These are phyloP conservation scores for Trametes meyenii DNA, from an alignment of 768 basidiomycete species.

Conservation along the genomic window DNA sequence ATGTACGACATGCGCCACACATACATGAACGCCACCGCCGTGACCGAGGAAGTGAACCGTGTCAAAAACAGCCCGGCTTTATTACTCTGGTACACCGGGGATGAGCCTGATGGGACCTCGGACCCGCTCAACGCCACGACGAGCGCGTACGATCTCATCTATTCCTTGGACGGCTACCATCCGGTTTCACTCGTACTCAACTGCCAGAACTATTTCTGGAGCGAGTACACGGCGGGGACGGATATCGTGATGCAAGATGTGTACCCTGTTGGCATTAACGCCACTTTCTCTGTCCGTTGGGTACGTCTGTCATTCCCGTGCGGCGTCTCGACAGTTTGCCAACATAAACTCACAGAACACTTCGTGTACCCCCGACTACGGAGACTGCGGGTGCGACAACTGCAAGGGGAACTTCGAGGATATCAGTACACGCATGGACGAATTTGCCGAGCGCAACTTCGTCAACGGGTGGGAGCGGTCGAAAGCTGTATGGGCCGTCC, in stretches of 20 bases:
- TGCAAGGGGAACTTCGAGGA: slow-evolving; percentile 72
- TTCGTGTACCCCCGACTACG: slow-evolving; percentile 63
- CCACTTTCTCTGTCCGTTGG: slow-evolving; percentile 64
- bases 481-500: slow-evolving; percentile 78
- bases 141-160: slow-evolving; percentile 48
- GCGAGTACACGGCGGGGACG: slow-evolving; percentile 58
- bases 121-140: slow-evolving; percentile 66
- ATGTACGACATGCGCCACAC: slow-evolving; percentile 85
- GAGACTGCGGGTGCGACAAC: slow-evolving; percentile 74
- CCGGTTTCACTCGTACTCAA: slow-evolving; percentile 59
- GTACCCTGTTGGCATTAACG: slow-evolving; percentile 59
- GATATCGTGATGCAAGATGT: slow-evolving; percentile 75
- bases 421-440: slow-evolving; percentile 66
- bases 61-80: slow-evolving; percentile 72
- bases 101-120: slow-evolving; percentile 73
- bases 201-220: slow-evolving; percentile 65
- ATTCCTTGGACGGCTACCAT: slow-evolving; percentile 57
- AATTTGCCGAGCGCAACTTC: slow-evolving; percentile 60
- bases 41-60: slow-evolving; percentile 67
- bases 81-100: slow-evolving; percentile 72
- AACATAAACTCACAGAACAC: slow-evolving; percentile 37
- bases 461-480: slow-evolving; percentile 69
- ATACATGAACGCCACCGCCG: slow-evolving; percentile 65
- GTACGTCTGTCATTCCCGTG: slow-evolving; percentile 11
- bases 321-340: neutral